These are phyloP conservation scores for Podospora appendiculata DNA, from an alignment of 495 filamentous ascomycete species.

Conservation along the genomic window DNA sequence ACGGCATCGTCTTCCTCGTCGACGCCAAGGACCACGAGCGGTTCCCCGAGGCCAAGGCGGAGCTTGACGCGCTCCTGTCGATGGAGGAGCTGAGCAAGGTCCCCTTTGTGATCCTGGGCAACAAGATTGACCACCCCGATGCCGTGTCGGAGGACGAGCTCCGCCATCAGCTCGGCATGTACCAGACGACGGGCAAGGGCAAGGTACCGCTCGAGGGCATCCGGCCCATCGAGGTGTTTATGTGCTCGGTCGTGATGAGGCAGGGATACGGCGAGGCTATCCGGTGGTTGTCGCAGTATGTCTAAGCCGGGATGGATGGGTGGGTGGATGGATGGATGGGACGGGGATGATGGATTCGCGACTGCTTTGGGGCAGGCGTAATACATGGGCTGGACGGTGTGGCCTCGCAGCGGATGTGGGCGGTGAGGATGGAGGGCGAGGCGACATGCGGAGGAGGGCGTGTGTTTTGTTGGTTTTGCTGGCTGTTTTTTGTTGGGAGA, in stretches of 20 bases:
- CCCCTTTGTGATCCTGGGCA: conserved; percentile 89
- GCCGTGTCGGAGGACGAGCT: conserved; percentile 93
- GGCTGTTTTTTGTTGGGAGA: neutral
- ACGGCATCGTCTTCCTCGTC: conserved; percentile 94
- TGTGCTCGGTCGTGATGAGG: conserved; percentile 97
- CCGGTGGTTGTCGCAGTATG: conserved; percentile 73
- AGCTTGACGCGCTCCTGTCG: conserved; percentile 85
- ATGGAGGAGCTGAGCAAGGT: conserved; percentile 94
- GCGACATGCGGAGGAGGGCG: too few relatives aligned
- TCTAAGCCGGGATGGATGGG: conserved; percentile 34
- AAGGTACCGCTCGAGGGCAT: conserved; percentile 93
- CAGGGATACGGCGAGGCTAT: conserved; percentile 82
- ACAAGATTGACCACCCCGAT: conserved; percentile 98
- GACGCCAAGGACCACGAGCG: conserved; percentile 96
- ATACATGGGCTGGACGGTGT: neutral
- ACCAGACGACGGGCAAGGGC: conserved; percentile 96
- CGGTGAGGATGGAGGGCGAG: too few relatives aligned
- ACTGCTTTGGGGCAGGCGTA: neutral
- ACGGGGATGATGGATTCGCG: neutral
- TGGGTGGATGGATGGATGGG: neutral
- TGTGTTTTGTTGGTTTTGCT: neutral
- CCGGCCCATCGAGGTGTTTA: conserved; percentile 94
- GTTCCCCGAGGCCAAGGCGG: conserved; percentile 87
- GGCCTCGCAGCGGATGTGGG: too few relatives aligned
- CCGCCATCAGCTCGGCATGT: conserved; percentile 79